A percentile compares a stretch with the other conserved stretches of the same genome.
phyloP scores from a whole-genome alignment of 805 yeast genomes.

The Diddensiella transvaalensis region DNA sequence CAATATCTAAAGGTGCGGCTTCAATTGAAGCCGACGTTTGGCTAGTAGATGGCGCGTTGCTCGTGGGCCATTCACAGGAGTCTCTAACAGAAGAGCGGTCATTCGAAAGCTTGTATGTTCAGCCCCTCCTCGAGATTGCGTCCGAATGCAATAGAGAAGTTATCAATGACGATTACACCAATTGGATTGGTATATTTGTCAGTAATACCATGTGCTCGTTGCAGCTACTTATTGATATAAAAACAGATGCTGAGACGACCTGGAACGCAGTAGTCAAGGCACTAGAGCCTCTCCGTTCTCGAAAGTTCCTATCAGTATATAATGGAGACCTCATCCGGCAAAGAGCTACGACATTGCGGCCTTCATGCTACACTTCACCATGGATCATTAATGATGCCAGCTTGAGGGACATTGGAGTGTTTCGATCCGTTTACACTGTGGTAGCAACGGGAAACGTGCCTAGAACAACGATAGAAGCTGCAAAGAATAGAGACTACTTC shows the following conservation, averaged over 20 bases:
- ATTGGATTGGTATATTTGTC: slow-evolving; percentile 11
- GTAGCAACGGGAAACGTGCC: slow-evolving; percentile 69
- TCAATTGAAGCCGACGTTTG: slow-evolving; percentile 69
- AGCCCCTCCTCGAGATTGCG: slow-evolving; percentile 2
- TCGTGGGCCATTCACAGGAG: background rate
- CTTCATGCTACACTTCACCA: background rate
- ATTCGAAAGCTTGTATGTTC: background rate
- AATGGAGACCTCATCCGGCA: slow-evolving; percentile 19
- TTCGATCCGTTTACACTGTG: slow-evolving; percentile 55
- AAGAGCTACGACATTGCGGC: background rate
- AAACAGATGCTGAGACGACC: slow-evolving; percentile 44
- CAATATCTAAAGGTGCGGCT: slow-evolving; percentile 47
- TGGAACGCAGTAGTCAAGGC: slow-evolving; percentile 44
- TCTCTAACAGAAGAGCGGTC: background rate
- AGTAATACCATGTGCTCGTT: slow-evolving; percentile 33
- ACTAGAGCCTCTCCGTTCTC: slow-evolving; percentile 46
- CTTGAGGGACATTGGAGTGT: slow-evolving; percentile 24
- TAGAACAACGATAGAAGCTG: slow-evolving; percentile 32
- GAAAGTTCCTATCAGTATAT: slow-evolving; percentile 49
- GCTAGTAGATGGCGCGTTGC: slow-evolving; percentile 31
- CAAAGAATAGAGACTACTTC: slow-evolving; percentile 39
- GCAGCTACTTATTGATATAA: slow-evolving; percentile 60
- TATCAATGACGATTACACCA: background rate
- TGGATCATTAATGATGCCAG: slow-evolving; percentile 4
- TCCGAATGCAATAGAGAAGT: background rate